phyloP scores from a whole-genome alignment of 306 rosid species.

The Glycine tomentella region DNA sequence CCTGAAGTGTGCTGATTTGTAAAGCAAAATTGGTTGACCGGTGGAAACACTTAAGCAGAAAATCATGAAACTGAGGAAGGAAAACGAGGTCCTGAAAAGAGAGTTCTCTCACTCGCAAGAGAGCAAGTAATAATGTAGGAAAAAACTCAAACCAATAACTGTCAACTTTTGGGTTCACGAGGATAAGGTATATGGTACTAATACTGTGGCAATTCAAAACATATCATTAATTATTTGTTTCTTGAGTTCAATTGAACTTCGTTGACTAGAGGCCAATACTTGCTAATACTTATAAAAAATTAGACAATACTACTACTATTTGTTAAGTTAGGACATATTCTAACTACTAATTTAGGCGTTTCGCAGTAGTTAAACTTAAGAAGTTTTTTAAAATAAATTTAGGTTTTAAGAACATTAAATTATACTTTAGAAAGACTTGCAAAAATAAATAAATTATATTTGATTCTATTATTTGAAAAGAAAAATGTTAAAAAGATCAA shows the following conservation, averaged over 20 bases:
- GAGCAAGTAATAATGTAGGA: conserved; percentile 31
- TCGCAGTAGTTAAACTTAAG: too few species aligned
- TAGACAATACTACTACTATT: not conserved
- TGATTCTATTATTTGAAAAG: not conserved
- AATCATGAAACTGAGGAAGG: conserved; percentile 74
- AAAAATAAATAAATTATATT: not conserved
- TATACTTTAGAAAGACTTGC: not conserved
- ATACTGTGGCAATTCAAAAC: too few species aligned
- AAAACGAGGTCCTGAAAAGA: conserved; percentile 73
- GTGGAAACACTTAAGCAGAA: conserved; percentile 74
- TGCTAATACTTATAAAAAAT: too few species aligned
- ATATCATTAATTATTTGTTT: too few species aligned
- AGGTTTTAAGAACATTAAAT: not conserved
- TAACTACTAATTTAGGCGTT: too few species aligned
- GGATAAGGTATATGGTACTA: not conserved
- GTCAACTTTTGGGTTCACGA: not conserved
- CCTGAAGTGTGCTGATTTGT: conserved; percentile 71
- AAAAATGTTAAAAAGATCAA: not conserved
- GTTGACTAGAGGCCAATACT: too few species aligned
- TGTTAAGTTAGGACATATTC: not conserved
- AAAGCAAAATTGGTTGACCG: conserved; percentile 68
- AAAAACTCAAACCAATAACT: not conserved
- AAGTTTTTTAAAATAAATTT: too few species aligned
- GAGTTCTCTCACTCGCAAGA: conserved; percentile 50
- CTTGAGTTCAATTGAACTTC: too few species aligned